Evolutionary conservation across 345 rosid species (phyloP).

Genomic region (Turritis glabra): DNA sequence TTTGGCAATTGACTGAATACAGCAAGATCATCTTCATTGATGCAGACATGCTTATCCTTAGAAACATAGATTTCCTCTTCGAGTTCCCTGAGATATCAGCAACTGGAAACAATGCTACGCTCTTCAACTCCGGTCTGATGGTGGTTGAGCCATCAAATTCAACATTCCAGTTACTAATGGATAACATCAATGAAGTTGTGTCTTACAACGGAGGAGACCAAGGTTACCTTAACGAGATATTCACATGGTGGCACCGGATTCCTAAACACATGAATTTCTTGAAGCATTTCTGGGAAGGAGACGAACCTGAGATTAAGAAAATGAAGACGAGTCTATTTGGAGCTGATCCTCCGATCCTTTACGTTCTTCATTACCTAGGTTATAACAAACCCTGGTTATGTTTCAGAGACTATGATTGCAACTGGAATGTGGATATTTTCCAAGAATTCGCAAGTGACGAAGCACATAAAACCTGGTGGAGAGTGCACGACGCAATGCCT

Average conservation of each 20-base stretch:
- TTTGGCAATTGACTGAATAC: constrained; percentile 86
- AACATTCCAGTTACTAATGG: constrained; percentile 82
- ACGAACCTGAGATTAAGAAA: constrained; percentile 67
- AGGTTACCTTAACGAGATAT: constrained; percentile 84
- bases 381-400: constrained; percentile 80
- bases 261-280: constrained; percentile 91
- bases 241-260: constrained; percentile 99
- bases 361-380: constrained; percentile 84
- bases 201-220: constrained; percentile 96
- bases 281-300: constrained; percentile 97
- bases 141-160: constrained; percentile 82
- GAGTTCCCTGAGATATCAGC: constrained; percentile 91
- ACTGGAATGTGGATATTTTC: constrained; percentile 83
- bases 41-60: constrained; percentile 80
- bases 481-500: constrained; percentile 84
- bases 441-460: constrained; percentile 80
- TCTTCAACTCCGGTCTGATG: constrained; percentile 91
- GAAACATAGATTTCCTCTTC: constrained; percentile 84
- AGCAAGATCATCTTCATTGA: constrained; percentile 89
- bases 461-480: constrained; percentile 88
- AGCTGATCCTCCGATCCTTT: constrained; percentile 79
- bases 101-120: constrained; percentile 70
- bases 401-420: constrained; percentile 91
- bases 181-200: constrained; percentile 73
- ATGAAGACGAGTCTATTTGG: constrained; percentile 70